phyloP scores from a whole-genome alignment of 164 flowering plant species.

The Vitis rupestris region DNA sequence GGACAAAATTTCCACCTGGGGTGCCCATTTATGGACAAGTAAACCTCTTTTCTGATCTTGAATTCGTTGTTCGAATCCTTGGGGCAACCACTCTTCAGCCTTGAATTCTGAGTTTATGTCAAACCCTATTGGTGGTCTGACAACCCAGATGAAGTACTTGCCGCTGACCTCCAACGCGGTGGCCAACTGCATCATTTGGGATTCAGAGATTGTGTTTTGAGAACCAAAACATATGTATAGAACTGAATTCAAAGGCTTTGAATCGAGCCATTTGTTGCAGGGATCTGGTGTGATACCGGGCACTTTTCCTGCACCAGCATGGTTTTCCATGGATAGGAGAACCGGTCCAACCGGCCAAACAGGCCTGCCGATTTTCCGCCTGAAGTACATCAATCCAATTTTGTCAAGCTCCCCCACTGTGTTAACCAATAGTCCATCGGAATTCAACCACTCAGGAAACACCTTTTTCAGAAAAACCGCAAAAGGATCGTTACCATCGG shows the following conservation, averaged over 20 bases:
- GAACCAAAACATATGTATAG: constrained; percentile 64
- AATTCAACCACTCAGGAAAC: constrained; percentile 25
- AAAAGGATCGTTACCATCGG: constrained; percentile 34
- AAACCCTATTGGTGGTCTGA: constrained; percentile 35
- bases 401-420: constrained; percentile 51
- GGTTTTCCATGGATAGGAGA: constrained; percentile 10
- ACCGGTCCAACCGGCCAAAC: constrained; percentile 51
- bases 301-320: constrained; percentile 11
- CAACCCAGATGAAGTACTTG: constrained; percentile 41
- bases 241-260: constrained; percentile 42
- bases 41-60: constrained; percentile 28
- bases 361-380: constrained; percentile 21
- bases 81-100: constrained; percentile 26
- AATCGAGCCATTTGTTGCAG: constrained; percentile 43
- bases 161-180: constrained; percentile 48
- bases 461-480: constrained; percentile 22
- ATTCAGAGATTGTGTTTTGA: constrained; percentile 39
- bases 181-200: constrained; percentile 56
- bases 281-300: constrained; percentile 6
- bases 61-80: constrained; percentile 35
- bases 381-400: constrained; percentile 37
- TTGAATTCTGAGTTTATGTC: constrained; percentile 25
- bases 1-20: constrained; percentile 46
- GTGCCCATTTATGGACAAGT: constrained; percentile 47
- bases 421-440: constrained; percentile 45